phyloP scores from a whole-genome alignment of 805 yeast species.

The Pichia exigua region DNA sequence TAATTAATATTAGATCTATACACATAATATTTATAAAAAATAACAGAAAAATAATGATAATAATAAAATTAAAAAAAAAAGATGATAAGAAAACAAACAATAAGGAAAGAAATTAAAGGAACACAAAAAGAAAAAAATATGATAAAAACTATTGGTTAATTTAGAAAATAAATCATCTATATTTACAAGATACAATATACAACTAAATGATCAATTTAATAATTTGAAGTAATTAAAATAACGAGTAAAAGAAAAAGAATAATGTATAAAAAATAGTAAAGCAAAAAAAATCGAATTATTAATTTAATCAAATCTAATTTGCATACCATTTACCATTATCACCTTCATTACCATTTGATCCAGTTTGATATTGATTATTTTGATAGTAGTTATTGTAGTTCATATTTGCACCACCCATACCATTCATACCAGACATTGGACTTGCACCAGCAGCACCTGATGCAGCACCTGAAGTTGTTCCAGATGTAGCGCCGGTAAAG shows the following conservation, averaged over 20 bases:
- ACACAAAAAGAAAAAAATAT: not conserved
- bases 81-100: not conserved
- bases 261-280: not conserved
- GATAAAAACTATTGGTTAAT: not conserved
- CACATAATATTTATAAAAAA: not conserved
- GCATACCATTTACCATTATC: slow-evolving; percentile 4
- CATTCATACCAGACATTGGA: slow-evolving; percentile 1
- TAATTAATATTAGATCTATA: not conserved
- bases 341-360: slow-evolving; percentile 7
- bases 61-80: too few species aligned
- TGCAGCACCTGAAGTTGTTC: not conserved
- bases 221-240: not conserved
- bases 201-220: not conserved
- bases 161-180: not conserved
- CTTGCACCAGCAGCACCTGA: slow-evolving; percentile 5
- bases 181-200: not conserved
- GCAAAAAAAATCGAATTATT: not conserved
- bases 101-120: not conserved
- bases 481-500: not conserved
- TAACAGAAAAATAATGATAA: not conserved
- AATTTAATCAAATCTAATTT: not conserved
- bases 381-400: slow-evolving; percentile 2
- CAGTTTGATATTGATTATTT: slow-evolving; percentile 6
- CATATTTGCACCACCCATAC: slow-evolving; percentile 2
- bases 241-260: not conserved